Percentiles rank a stretch among this genome's conserved stretches.
These are phyloP conservation scores for Chiua virens DNA, from an alignment of 768 basidiomycete genomes.

Conservation along the genomic window DNA sequence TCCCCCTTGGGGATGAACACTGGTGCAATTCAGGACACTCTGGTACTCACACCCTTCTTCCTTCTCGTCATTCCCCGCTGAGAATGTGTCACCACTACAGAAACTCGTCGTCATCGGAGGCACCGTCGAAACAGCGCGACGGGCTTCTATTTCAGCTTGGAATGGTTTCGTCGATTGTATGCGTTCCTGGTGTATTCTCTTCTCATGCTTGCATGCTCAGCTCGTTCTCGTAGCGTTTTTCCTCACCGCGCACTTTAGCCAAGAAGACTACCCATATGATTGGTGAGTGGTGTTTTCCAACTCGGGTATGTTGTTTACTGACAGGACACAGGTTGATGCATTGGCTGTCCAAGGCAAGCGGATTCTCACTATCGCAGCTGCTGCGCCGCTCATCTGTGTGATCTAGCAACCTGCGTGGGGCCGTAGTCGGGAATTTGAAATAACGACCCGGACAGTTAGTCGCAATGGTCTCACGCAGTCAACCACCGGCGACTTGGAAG, in stretches of 20 bases:
- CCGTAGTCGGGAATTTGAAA: slow-evolving; percentile 85
- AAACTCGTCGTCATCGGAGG: slow-evolving; percentile 91
- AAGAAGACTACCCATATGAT: slow-evolving; percentile 86
- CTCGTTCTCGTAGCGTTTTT: slow-evolving; percentile 62
- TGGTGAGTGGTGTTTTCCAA: slow-evolving; percentile 46
- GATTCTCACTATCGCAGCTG: slow-evolving; percentile 3
- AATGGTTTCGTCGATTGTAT: slow-evolving; percentile 86
- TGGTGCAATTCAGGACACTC: slow-evolving; percentile 73
- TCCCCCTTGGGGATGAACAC: slow-evolving; percentile 70
- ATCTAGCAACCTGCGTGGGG: slow-evolving; percentile 88
- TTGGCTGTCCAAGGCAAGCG: slow-evolving; percentile 75
- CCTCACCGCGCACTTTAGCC: slow-evolving; percentile 84
- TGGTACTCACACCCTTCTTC: slow-evolving; percentile 45
- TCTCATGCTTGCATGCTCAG: slow-evolving; percentile 5
- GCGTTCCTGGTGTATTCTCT: background rate
- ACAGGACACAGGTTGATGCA: slow-evolving; percentile 69
- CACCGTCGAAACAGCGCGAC: slow-evolving; percentile 81
- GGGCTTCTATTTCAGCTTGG: slow-evolving; percentile 83
- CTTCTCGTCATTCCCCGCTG: background rate
- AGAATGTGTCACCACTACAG: slow-evolving; percentile 35
- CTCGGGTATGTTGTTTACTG: background rate
- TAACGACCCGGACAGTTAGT: slow-evolving; percentile 73
- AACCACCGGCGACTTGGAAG: slow-evolving; percentile 76
- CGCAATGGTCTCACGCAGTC: slow-evolving; percentile 64
- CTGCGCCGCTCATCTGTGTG: slow-evolving; percentile 15